These are phyloP conservation scores for Aspergillus sclerotialis DNA, from an alignment of 2,329 filamentous ascomycete genomes.

Conservation along the genomic window DNA sequence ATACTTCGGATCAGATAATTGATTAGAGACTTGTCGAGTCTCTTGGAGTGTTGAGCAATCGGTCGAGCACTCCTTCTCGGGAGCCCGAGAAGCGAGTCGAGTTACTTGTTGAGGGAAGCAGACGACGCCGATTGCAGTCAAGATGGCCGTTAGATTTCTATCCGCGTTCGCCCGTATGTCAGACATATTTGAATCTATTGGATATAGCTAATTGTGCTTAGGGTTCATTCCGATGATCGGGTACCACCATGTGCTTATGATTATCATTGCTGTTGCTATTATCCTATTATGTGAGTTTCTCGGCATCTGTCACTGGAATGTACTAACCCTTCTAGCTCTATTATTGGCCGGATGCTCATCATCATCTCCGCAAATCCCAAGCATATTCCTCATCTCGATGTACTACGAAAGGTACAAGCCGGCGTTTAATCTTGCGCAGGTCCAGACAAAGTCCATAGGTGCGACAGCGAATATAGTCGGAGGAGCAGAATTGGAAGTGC, in stretches of 20 bases:
- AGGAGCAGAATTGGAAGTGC: conserved; percentile 72
- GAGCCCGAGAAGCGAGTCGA: conserved; percentile 33
- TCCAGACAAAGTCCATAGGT: conserved; percentile 77
- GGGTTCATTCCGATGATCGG: conserved; percentile 57
- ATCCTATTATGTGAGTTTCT: conserved; percentile 78
- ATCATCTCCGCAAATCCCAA: conserved; percentile 86
- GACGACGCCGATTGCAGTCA: conserved; percentile 7
- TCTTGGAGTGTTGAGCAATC: background rate
- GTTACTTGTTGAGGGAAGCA: conserved; percentile 9
- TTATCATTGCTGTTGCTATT: conserved; percentile 86
- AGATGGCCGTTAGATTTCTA: conserved; percentile 24
- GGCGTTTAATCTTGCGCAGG: conserved; percentile 74
- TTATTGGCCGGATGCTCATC: conserved; percentile 94
- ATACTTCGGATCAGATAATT: conserved; percentile 1
- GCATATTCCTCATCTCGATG: conserved; percentile 95
- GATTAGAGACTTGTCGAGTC: too few relatives aligned
- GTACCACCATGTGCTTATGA: conserved; percentile 89
- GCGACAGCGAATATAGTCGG: conserved; percentile 89
- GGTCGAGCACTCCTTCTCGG: conserved; percentile 30
- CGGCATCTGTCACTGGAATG: conserved; percentile 6
- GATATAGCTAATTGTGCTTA: conserved; percentile 17
- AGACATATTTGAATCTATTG: background rate
- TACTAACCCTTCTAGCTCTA: conserved; percentile 55
- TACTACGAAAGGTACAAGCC: conserved; percentile 89
- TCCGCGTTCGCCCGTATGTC: conserved; percentile 31